Evolutionary conservation across 1,284 basidiomycete genomes (phyloP), one percentile per base, ranked within the genome.

Genomic region (Cryptococcus sp.): DNA sequence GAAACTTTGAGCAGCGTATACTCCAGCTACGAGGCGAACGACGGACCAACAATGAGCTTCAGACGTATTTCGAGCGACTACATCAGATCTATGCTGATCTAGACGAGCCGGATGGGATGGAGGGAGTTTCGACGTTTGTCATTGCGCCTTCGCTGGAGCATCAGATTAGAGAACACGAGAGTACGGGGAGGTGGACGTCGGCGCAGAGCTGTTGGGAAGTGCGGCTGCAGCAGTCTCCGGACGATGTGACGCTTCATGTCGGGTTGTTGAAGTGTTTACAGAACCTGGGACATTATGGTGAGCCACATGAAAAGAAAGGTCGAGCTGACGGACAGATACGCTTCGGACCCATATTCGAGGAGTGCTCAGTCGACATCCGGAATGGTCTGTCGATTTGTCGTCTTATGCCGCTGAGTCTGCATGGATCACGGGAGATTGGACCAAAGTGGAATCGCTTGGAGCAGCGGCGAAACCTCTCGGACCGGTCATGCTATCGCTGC

Each of bases 171-270:
- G 89, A 98, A 63, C 95, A 99, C 65, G 95, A 99, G 71, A 95
- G 87, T 59, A 97, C 89, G 1, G 95, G 95, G 3, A 80, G 85
- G 36, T 99, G 95, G 95, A 98, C 95, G 0, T 87, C 92, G 4
- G 95, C 95, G 4, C 95, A 98, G 71, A 97, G 94, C 64, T 99
- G 95, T 62, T 99, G 95, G 95, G 95, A 99, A 73, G 86, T 98
- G n/a, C 81, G 86, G 41, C 76, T 99, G 21, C 94, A 97, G 66
- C 84, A 89, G 56, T 82, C 83, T 24, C 94, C 94, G 0, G 83
- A 95, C 60, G 90, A 93, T 57, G 77, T 95, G 7, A 81, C 86
- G 25, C 85, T 86, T 52, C 95, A 99, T 69, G 71, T 95, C 7
- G 95, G 95, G 3, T 77, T 99, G 18, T 74, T 97, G 52, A 82